Base-by-base conservation (phyloP, 2,329 filamentous ascomycete species). In the Colletotrichum karsti region DNA sequence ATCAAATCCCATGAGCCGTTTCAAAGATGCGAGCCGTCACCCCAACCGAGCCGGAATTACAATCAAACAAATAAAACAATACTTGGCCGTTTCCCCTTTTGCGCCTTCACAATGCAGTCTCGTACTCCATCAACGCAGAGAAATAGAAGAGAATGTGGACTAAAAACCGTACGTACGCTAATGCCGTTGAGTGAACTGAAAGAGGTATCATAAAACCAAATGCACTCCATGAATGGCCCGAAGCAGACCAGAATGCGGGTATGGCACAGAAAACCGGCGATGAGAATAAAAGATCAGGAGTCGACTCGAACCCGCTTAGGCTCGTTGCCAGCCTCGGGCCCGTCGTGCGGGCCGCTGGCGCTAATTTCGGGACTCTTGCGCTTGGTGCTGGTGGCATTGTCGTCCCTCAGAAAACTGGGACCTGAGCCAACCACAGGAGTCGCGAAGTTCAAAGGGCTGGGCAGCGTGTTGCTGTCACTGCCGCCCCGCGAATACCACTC, bases 401-500 rank as follows among this genome's bases (percentile, higher is more conserved):
- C 89, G 20, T 91, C 88, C 65, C 88, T 81, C 60, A 91, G 73
- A 72, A 91, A 91, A 65, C 88, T 90, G 3, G 89, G 89, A 3
- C 89, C 89, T 1, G 84, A 86, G 2, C 84, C 87, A 2, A 86
- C 85, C 2, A 91, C 83, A 0, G 96, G 96, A 1, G 96, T 98
- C 35, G 93, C 92, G 79, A 98, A 98, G 69, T 95, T 97, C 71
- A 98, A 82, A 9, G 96, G 96, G 77, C 94, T 98, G 0, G 95
- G 95, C 54, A 98, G 85, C 72, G 97, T 96, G 74, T 96, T 97
- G 77, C 87, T 92, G 72, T 96, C 93, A 63, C 84, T 79, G 78
- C 90, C 78, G 77, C 89, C 77, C 78, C 90, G 77, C 78, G 93
- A 94, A 72, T 92, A 91, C 95, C 95, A 98, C 70, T 97, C 94